Evolutionary conservation across 2,329 filamentous ascomycete species (phyloP).

Genomic region (Macrophomina tecta): DNA sequence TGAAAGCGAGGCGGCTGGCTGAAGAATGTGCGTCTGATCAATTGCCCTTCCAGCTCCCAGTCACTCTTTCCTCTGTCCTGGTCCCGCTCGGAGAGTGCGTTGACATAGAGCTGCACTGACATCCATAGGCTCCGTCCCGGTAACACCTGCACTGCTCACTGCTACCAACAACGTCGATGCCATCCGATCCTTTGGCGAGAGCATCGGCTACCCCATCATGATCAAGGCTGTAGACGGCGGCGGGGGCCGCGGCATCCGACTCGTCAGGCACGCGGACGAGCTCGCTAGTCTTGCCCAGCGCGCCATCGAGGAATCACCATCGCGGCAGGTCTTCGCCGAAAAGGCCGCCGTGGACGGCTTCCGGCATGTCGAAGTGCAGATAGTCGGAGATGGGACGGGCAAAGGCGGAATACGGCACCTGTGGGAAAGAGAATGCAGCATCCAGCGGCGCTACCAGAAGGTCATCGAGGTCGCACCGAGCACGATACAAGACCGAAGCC

Average conservation of each 20-base stretch:
- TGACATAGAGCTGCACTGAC: background rate
- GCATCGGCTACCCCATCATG: constrained; percentile 62
- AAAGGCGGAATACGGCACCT: constrained; percentile 59
- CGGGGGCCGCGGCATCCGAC: constrained; percentile 65
- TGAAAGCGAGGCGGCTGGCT: constrained; percentile 60
- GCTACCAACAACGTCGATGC: constrained; percentile 52
- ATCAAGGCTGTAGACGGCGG: constrained; percentile 70
- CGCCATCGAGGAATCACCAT: constrained; percentile 65
- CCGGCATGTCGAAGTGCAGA: constrained; percentile 66
- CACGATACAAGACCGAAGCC: constrained; percentile 51
- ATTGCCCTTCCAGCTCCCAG: background rate
- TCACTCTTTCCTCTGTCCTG: background rate
- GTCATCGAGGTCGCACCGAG: constrained; percentile 65
- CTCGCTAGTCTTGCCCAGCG: constrained; percentile 42
- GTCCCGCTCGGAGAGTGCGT: background rate
- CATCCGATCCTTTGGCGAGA: constrained; percentile 64
- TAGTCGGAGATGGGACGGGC: constrained; percentile 62
- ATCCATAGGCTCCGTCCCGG: constrained; percentile 52
- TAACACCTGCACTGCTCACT: constrained; percentile 54
- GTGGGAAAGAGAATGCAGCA: constrained; percentile 67
- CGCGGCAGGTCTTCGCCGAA: constrained; percentile 63
- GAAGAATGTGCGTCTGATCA: constrained; percentile 47
- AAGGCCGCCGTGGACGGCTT: constrained; percentile 68
- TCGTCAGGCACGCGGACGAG: constrained; percentile 53
- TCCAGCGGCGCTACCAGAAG: constrained; percentile 67